Evolutionary conservation across 108 stramenopile species (phyloP), one percentile per base, ranked within the genome.

Genomic region (Nannochloropsis gaditana): DNA sequence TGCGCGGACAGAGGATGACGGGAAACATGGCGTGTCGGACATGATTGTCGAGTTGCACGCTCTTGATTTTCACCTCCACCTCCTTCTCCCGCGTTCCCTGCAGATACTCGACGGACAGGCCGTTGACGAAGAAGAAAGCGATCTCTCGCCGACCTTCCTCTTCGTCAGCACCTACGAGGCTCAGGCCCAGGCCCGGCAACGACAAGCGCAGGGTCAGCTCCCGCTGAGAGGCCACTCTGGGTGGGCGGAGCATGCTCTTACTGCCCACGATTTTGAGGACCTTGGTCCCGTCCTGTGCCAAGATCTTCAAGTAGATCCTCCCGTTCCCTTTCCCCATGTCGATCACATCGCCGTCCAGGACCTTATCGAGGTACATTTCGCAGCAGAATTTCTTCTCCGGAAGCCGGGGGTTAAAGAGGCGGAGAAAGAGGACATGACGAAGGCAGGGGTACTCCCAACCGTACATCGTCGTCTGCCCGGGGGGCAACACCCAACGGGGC

Each of bases 51-150:
- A 81, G 21, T 42, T 81, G 80, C 41, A 81, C 41, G 11, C 41
- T 31, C 80, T 81, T 81, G 80, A 81, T 41, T 41, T 81, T 81
- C 8, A 81, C 41, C 80, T 81, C 80, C 3, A 81, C 80, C 41
- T 81, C 80, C 80, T 11, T 81, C 59, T 73, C 59, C 59, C 59
- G 15, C 59, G 59, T 73, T 4, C 59, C 8, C 6, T 73, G 59
- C 59, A 73, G 8, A n/a, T 73, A 73, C 8, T 73, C 59, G 59
- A 73, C 59, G n/a, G n/a, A 73, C 59, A 73, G n/a, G 5, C n/a
- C 59, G 19, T 73, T 73, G 4, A 73, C 59, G n/a, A 73, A n/a
- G 19, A 73, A 15, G 6, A 73, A 73, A n/a, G 19, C 59, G 0
- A 73, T 73, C 59, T 73, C 59, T n/a, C 59, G 15, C 59, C 59